Evolutionary conservation across 495 filamentous ascomycete species (phyloP).

Genomic region (Podospora bellae-mahoneyi): DNA sequence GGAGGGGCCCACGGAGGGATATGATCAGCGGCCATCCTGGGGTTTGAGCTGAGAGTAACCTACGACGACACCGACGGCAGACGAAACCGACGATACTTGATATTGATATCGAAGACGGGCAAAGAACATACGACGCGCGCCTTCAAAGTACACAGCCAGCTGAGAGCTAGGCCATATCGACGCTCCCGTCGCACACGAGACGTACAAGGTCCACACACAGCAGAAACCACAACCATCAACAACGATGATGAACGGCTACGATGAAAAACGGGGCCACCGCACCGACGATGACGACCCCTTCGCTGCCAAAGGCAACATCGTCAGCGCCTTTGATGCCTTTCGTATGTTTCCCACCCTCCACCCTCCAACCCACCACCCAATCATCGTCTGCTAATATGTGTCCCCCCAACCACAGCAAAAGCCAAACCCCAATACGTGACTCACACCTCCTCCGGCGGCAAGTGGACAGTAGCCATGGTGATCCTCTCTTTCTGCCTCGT

Average conservation of each 20-base stretch:
- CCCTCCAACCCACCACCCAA: neutral
- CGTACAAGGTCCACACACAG: neutral
- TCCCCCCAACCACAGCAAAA: constrained; percentile 62
- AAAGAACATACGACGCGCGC: neutral
- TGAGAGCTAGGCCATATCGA: neutral
- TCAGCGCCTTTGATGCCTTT: constrained; percentile 94
- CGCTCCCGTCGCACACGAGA: neutral
- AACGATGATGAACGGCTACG: constrained; percentile 55
- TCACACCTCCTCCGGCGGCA: constrained; percentile 75
- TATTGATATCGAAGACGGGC: neutral
- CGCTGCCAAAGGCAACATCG: constrained; percentile 63
- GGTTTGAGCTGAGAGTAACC: neutral
- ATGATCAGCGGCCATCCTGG: neutral
- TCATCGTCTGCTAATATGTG: neutral
- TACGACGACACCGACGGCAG: neutral
- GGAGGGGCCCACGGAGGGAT: neutral
- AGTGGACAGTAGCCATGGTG: constrained; percentile 85
- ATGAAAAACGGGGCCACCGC: constrained; percentile 38
- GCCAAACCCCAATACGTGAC: constrained; percentile 89
- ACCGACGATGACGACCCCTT: constrained; percentile 71
- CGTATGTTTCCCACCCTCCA: constrained; percentile 56
- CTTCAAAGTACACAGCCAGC: neutral
- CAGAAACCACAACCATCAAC: neutral
- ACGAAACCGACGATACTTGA: neutral
- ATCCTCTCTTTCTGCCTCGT: constrained; percentile 67